A percentile compares a stretch with the other conserved stretches of the same genome.
phyloP scores from a whole-genome alignment of 306 rosid species.

The Begonia masoniana region DNA sequence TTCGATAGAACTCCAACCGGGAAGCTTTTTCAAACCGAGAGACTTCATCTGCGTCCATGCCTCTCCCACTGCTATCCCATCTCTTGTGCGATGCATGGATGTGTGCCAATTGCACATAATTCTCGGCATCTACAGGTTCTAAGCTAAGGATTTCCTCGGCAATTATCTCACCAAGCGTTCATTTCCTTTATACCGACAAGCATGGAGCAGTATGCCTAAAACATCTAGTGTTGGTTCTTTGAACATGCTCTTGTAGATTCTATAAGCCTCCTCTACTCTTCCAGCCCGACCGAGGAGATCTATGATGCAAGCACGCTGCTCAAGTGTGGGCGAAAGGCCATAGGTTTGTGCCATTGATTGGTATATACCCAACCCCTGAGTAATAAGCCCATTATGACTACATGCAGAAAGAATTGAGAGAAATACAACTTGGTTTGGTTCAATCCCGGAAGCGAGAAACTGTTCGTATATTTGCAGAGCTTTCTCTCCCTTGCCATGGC shows the following conservation, averaged over 20 bases:
- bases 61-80: constrained; percentile 14
- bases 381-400: constrained; percentile 11
- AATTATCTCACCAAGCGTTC: constrained; percentile 7
- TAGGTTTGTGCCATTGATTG: constrained; percentile 5
- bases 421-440: constrained; percentile 12
- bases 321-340: background rate
- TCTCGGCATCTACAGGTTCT: constrained; percentile 11
- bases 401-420: constrained; percentile 15
- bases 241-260: constrained; percentile 7
- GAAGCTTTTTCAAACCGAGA: constrained; percentile 13
- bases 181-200: constrained; percentile 6
- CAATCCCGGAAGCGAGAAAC: constrained; percentile 10
- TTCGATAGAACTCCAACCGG: constrained; percentile 15
- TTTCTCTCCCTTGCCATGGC: constrained; percentile 8
- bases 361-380: constrained; percentile 9
- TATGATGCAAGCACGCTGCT: constrained; percentile 12
- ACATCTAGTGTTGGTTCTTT: constrained; percentile 9
- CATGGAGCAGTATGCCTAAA: constrained; percentile 12
- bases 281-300: constrained; percentile 16
- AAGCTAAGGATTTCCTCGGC: constrained; percentile 6
- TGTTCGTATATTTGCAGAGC: constrained; percentile 10
- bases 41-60: constrained; percentile 16
- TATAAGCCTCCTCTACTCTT: constrained; percentile 12
- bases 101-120: constrained; percentile 11
- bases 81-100: constrained; percentile 7